Conservation (phyloP, 768 basidiomycete species). For the Butyriboletus loyo region DNA sequence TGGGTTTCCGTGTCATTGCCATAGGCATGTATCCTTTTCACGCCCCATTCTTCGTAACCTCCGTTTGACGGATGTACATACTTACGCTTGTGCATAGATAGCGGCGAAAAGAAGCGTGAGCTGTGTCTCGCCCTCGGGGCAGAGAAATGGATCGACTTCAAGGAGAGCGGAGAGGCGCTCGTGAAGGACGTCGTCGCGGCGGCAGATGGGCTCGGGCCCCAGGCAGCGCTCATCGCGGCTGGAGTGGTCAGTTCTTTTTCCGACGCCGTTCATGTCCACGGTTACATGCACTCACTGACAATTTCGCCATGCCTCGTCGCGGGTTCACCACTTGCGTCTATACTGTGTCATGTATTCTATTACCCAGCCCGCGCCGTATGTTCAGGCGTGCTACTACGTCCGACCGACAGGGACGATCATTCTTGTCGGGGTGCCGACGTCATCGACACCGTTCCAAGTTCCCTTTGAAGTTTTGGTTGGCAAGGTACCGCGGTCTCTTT, state of each 20-base stretch:
- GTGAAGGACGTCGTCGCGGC: constrained; percentile 37
- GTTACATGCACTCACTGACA: neutral
- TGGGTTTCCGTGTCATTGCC: constrained; percentile 45
- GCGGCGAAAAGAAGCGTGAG: constrained; percentile 39
- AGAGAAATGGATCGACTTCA: constrained; percentile 48
- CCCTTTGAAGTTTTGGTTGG: constrained; percentile 33
- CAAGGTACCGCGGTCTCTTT: constrained; percentile 13
- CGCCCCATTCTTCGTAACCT: no score
- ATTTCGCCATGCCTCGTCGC: neutral
- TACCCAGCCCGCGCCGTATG: constrained; percentile 36
- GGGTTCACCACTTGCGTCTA: neutral
- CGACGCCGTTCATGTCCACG: neutral
- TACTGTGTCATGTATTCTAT: neutral
- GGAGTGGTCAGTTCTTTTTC: constrained; percentile 13
- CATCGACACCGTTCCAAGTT: constrained; percentile 22
- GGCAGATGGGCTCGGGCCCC: constrained; percentile 44
- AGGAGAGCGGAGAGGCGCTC: constrained; percentile 35
- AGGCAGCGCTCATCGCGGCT: constrained; percentile 31
- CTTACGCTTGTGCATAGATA: constrained; percentile 29
- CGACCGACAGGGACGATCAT: constrained; percentile 41
- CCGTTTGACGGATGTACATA: neutral
- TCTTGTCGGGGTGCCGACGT: constrained; percentile 37
- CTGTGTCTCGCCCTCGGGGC: constrained; percentile 39
- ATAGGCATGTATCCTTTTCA: constrained; percentile 26
- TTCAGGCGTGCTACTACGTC: constrained; percentile 44